phyloP scores from a whole-genome alignment of 306 rosid species.

The Rosa chinensis region DNA sequence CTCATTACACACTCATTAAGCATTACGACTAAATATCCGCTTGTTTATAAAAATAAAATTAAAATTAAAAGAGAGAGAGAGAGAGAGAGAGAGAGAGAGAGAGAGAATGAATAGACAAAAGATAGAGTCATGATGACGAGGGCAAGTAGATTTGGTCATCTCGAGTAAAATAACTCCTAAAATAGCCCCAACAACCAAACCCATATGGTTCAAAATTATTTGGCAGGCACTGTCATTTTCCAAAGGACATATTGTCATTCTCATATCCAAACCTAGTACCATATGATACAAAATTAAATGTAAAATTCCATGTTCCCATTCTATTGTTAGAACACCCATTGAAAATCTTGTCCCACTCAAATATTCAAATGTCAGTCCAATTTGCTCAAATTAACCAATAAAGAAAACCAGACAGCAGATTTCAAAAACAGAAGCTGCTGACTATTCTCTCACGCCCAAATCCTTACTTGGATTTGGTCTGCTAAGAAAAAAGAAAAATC shows the following conservation, averaged over 20 bases:
- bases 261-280: neutral
- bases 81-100: no score
- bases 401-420: neutral
- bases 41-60: neutral
- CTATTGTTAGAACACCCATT: neutral
- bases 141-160: neutral
- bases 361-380: neutral
- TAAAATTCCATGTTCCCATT: neutral
- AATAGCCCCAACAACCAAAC: no score
- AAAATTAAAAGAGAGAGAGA: no score
- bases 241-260: neutral
- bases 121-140: no score
- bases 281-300: neutral
- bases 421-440: slow-evolving; percentile 34
- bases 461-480: slow-evolving; percentile 73
- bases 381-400: neutral
- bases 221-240: neutral
- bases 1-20: no score
- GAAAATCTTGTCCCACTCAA: slow-evolving; percentile 8
- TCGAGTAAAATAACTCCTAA: neutral
- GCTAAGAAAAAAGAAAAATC: slow-evolving; percentile 41
- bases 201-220: neutral
- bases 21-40: no score
- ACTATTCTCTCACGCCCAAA: slow-evolving; percentile 67
- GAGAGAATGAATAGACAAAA: no score